These are phyloP conservation scores for Pythium vanterpoolii DNA, from an alignment of 352 stramenopile genomes.

Conservation along the genomic window DNA sequence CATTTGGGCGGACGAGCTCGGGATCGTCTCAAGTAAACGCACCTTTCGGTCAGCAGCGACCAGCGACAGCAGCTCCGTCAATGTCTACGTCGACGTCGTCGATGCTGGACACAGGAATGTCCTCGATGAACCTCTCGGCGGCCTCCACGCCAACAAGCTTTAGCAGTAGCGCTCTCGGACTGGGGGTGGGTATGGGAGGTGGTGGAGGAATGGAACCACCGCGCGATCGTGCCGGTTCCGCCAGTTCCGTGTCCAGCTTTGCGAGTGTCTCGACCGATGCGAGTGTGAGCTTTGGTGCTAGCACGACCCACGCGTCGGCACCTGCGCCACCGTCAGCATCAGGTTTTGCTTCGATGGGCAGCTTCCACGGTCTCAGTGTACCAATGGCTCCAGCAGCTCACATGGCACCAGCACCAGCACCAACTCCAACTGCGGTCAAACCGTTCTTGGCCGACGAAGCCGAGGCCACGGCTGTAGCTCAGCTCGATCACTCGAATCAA, in stretches of 20 bases:
- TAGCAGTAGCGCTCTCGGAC: not conserved
- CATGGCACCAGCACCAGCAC: not conserved
- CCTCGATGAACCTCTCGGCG: not conserved
- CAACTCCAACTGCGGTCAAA: slow-evolving; percentile 13
- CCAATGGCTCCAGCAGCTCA: not conserved
- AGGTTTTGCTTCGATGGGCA: slow-evolving; percentile 22
- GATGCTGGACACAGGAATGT: not conserved
- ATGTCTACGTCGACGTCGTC: not conserved
- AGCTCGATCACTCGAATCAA: slow-evolving; percentile 63
- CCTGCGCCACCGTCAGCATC: not conserved
- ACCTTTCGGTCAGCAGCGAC: not conserved
- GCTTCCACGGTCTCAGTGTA: slow-evolving; percentile 13
- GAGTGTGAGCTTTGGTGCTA: not conserved
- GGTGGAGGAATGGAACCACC: not conserved
- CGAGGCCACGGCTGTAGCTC: slow-evolving; percentile 40
- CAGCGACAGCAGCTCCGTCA: not conserved
- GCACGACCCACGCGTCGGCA: not conserved
- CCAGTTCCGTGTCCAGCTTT: slow-evolving; percentile 21
- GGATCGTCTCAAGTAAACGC: not conserved
- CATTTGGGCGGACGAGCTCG: slow-evolving; percentile 10
- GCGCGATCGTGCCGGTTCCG: slow-evolving; percentile 18
- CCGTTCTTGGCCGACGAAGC: slow-evolving; percentile 61
- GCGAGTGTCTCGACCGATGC: slow-evolving; percentile 20
- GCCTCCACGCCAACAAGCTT: slow-evolving; percentile 5
- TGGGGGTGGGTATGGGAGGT: not conserved